A percentile compares a stretch with the other conserved stretches of the same genome.
Evolutionary conservation across 176 grass and related monocot genomes (phyloP).

Genomic region (Phyllostachys edulis): DNA sequence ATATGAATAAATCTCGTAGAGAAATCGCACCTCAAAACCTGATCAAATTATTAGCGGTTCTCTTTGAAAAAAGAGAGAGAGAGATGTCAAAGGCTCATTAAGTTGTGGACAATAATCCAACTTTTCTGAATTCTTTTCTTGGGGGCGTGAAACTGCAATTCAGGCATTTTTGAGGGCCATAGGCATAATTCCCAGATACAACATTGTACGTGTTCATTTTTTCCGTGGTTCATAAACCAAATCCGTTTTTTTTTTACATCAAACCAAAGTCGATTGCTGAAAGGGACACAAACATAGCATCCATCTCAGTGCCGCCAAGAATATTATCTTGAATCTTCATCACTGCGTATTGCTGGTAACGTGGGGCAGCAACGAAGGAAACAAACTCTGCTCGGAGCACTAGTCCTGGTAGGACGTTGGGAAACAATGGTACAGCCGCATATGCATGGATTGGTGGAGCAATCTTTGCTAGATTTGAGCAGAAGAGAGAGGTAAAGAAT

Average conservation of each 20-base stretch:
- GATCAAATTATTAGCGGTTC: neutral
- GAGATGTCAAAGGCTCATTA: neutral
- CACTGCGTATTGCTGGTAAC: neutral
- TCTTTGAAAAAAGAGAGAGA: neutral
- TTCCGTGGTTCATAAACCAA: neutral
- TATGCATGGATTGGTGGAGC: neutral
- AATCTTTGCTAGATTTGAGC: constrained; percentile 40
- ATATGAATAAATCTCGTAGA: too few species aligned
- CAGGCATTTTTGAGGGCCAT: too few species aligned
- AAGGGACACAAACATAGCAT: neutral
- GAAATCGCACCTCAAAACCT: too few species aligned
- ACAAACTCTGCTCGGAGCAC: neutral
- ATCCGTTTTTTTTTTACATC: neutral
- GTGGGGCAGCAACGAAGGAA: neutral
- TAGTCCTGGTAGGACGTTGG: constrained; percentile 5
- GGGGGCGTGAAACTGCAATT: neutral
- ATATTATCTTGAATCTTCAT: neutral
- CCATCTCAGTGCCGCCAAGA: neutral
- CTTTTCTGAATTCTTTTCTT: neutral
- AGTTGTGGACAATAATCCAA: neutral
- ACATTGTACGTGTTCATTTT: neutral
- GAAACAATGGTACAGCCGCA: neutral
- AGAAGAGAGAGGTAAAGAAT: neutral
- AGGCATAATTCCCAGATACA: neutral
- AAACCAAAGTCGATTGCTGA: neutral